Base-by-base conservation (phyloP, 78 protist genomes). In the Dictyostelium firmibasis region DNA sequence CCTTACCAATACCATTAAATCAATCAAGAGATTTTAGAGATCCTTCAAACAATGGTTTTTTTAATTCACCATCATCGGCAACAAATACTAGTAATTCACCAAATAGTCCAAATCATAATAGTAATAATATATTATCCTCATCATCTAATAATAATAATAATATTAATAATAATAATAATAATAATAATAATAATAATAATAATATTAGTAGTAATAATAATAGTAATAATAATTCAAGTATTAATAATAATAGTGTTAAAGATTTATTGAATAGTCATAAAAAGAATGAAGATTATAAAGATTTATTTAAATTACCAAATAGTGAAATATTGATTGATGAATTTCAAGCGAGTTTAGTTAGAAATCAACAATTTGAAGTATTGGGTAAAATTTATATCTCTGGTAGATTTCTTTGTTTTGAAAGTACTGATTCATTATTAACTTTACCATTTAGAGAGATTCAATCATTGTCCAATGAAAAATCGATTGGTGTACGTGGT, bases 251-350 rank as follows among this genome's bases (percentile, higher is more conserved):
- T 43, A 64, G 25, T 20, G 82, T 88, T 14, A 88, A 88, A 44
- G 93, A 88, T 8, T 57, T 88, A 41, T 70, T 88, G 31, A 77
- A 88, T 14, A 47, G 33, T 35, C 93, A 88, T 13, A 76, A 60
- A 60, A 88, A 79, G 41, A 77, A 88, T 88, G 85, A 88, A 43
- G 93, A 88, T 27, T 88, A 41, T 67, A 84, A 88, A 64, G 33
- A 23, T 18, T 38, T 88, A n/a, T 88, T 88, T 67, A 64, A 38
- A 36, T 35, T 88, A 44, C 93, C 93, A 9, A 8, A 74, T 13
- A 25, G 33, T n/a, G 93, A 88, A 53, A 35, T 88, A 8, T 33
- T 88, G 10, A 44, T 88, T 35, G 93, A 88, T 27, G 93, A 88
- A 44, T 88, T 88, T 35, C 86, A 79, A 23, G 85, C 79, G 1